Percentiles rank a stretch among this genome's conserved stretches.
Evolutionary conservation across 441 rosid species (phyloP).

Genomic region (Bocquillonia castaneifolia): DNA sequence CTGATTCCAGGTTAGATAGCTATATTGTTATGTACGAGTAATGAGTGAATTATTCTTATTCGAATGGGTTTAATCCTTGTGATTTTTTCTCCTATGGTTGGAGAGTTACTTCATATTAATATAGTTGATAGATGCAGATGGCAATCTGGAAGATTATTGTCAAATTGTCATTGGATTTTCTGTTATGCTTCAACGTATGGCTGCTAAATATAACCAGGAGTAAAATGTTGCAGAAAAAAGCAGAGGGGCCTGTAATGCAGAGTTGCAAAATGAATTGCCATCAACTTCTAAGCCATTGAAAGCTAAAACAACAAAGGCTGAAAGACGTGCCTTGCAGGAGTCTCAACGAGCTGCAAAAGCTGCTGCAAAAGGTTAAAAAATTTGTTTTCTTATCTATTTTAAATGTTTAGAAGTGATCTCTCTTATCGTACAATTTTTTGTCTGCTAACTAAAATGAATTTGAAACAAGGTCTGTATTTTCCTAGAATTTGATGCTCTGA

Average conservation of each 20-base stretch:
- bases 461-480: background rate
- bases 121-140: background rate
- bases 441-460: background rate
- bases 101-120: background rate
- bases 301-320: slow-evolving; percentile 71
- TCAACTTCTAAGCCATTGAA: slow-evolving; percentile 43
- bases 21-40: background rate
- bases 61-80: background rate
- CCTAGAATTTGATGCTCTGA: background rate
- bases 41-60: background rate
- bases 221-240: slow-evolving; percentile 38
- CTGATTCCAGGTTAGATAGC: background rate
- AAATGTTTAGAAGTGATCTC: background rate
- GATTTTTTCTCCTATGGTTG: background rate
- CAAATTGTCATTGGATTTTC: background rate
- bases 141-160: background rate
- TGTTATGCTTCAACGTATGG: background rate
- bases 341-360: slow-evolving; percentile 79
- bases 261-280: slow-evolving; percentile 35
- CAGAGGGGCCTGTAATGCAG: slow-evolving; percentile 26
- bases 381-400: background rate
- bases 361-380: slow-evolving; percentile 59
- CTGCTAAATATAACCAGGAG: background rate
- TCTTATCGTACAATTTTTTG: background rate
- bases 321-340: slow-evolving; percentile 83